Percentiles rank a stretch among this genome's conserved stretches.
These are phyloP conservation scores for Diospyros kaki DNA, from an alignment of 148 eudicot genomes.

Conservation along the genomic window DNA sequence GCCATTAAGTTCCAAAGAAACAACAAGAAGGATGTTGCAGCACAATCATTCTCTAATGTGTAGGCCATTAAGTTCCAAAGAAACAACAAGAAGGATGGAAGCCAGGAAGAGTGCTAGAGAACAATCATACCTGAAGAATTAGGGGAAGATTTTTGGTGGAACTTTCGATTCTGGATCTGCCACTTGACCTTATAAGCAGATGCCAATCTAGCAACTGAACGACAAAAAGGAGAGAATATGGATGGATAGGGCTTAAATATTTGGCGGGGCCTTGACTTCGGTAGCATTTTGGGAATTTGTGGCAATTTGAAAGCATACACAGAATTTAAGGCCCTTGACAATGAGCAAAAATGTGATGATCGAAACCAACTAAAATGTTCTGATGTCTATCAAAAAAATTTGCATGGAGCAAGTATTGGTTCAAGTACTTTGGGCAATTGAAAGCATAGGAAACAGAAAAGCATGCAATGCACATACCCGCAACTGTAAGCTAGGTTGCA, in stretches of 20 bases:
- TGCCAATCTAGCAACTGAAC: constrained; percentile 43
- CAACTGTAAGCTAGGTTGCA: no score
- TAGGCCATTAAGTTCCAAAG: not conserved
- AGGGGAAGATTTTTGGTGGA: constrained; percentile 19
- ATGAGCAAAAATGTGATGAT: not conserved
- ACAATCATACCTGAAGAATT: constrained; percentile 32
- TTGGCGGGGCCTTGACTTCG: constrained; percentile 19
- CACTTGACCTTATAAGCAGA: constrained; percentile 27
- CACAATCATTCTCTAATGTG: not conserved
- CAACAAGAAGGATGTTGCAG: not conserved
- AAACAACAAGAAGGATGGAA: not conserved
- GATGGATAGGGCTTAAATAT: constrained; percentile 31
- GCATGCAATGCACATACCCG: no score
- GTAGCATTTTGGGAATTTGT: no score
- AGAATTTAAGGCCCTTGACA: not conserved
- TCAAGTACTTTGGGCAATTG: no score
- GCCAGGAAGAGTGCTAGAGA: not conserved
- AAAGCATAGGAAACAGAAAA: no score
- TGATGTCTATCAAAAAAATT: not conserved
- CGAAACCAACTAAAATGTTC: not conserved
- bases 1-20: not conserved
- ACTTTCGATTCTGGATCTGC: constrained; percentile 19
- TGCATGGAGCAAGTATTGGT: no score
- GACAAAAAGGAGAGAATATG: constrained; percentile 64
- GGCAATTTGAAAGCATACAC: not conserved